Evolutionary conservation across 2,329 filamentous ascomycete genomes (phyloP).

Genomic region (Diaporthe amygdali): DNA sequence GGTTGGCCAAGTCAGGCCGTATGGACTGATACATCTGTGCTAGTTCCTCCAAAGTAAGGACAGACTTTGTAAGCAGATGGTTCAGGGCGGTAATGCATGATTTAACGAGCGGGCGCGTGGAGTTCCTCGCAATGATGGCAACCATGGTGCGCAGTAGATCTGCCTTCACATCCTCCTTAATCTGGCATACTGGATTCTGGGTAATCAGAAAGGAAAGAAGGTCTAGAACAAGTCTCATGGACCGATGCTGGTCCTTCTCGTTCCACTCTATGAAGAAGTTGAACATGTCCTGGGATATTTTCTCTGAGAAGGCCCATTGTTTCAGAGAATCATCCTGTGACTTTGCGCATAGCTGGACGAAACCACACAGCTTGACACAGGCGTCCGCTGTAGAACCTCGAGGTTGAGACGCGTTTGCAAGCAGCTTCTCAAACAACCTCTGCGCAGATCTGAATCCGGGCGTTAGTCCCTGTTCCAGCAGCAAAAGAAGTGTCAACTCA

Average conservation of each 20-base stretch:
- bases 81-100: constrained; percentile 72
- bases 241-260: constrained; percentile 67
- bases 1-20: constrained; percentile 31
- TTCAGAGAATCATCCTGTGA: constrained; percentile 49
- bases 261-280: constrained; percentile 71
- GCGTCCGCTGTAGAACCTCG: constrained; percentile 61
- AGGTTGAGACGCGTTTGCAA: constrained; percentile 56
- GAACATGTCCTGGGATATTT: constrained; percentile 57
- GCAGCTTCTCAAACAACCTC: constrained; percentile 52
- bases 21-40: constrained; percentile 45
- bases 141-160: constrained; percentile 58
- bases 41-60: constrained; percentile 56
- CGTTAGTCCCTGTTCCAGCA: background rate
- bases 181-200: constrained; percentile 52
- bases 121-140: constrained; percentile 64
- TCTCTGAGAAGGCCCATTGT: constrained; percentile 56
- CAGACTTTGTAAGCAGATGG: constrained; percentile 66
- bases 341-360: constrained; percentile 63
- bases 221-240: constrained; percentile 67
- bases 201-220: constrained; percentile 56
- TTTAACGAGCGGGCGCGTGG: constrained; percentile 69
- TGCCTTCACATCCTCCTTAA: constrained; percentile 45
- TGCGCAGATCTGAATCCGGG: constrained; percentile 37
- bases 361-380: constrained; percentile 65
- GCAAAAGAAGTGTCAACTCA: constrained; percentile 8